Base-by-base conservation (phyloP, 176 grass and related monocot genomes). In the Olyra latifolia region DNA sequence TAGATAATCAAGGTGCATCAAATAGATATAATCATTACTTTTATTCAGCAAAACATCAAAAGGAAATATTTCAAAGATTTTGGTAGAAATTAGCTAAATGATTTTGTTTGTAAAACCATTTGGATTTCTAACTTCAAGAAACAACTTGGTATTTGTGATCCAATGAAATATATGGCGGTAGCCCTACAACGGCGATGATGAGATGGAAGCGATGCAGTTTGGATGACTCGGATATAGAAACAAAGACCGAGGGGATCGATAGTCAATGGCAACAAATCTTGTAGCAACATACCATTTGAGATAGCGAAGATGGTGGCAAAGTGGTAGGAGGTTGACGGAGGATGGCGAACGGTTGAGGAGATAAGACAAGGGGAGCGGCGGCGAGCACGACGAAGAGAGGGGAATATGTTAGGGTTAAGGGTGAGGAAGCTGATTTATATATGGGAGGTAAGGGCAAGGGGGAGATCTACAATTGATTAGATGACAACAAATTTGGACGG, bases 321-420 rank as follows among this genome's bases (percentile, higher is more conserved):
- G 19, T 0, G 2, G 52, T 22, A 55, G 7, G 2, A 55, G 20
- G 20, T 55, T 0, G 8, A 22, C 2, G 2, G 0, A 0, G 7
- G 3, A n/a, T 0, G 8, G 2, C n/a, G 20, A 55, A 0, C 2
- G 20, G 52, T 0, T 3, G 8, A 22, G 7, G 8, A 55, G 52
- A 55, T 19, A 22, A 10, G 7, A 8, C 1, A 9, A 55, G 20
- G 17, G 52, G 52, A 22, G 20, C 0, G 20, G 52, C 17, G 19
- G 19, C 50, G 6, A 0, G 0, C 0, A 19, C 3, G 7, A 1
- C n/a, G 19, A 19, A 54, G 19, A 54, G 4, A 3, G 19, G 50
- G 50, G n/a, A n/a, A 55, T 55, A 2, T 2, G 20, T 22, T 55
- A 10, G 52, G 52, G 52, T 55, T 55, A 55, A 7, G 2, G 8